A percentile compares a stretch with the other conserved stretches of the same genome.
Conservation (phyloP, 192 early-diverging fungal genomes). For the Allomyces arbusculus region DNA sequence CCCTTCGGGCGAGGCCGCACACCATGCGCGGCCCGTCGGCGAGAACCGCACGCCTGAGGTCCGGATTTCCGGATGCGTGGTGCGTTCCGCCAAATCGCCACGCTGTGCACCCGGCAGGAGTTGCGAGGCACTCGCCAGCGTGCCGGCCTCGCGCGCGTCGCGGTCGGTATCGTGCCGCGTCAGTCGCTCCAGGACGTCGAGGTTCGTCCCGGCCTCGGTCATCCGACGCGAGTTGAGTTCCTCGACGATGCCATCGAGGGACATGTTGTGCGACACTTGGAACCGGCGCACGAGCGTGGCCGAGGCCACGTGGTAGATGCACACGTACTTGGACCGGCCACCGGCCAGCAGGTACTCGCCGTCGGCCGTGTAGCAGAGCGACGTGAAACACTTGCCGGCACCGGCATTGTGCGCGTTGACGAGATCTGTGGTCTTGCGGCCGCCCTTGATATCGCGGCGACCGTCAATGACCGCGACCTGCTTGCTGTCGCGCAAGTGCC, state of each 20-base stretch:
- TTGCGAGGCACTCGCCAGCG: conserved; percentile 39
- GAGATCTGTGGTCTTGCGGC: conserved; percentile 58
- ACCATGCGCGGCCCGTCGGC: conserved; percentile 86
- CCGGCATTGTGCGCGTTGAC: conserved; percentile 61
- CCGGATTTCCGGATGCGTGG: conserved; percentile 56
- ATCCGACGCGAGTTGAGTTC: conserved; percentile 75
- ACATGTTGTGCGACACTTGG: conserved; percentile 77
- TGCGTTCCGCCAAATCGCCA: conserved; percentile 65
- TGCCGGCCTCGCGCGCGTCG: conserved; percentile 65
- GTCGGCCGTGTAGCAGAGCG: conserved; percentile 84
- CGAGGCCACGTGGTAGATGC: conserved; percentile 70
- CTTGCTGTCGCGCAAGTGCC: conserved; percentile 61
- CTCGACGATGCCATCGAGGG: conserved; percentile 78
- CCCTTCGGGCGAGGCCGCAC: conserved; percentile 87
- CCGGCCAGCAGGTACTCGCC: conserved; percentile 79
- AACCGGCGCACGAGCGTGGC: conserved; percentile 66
- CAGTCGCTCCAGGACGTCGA: conserved; percentile 42
- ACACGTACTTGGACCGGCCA: conserved; percentile 87
- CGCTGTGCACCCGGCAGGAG: conserved; percentile 69
- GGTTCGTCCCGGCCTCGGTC: conserved; percentile 72
- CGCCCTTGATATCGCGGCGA: conserved; percentile 75
- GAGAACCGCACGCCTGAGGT: conserved; percentile 76
- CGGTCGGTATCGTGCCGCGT: conserved; percentile 34
- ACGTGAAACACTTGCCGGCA: conserved; percentile 76
- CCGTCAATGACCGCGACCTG: conserved; percentile 68